Evolutionary conservation across 1,284 basidiomycete genomes (phyloP), one percentile per base, ranked within the genome.

Genomic region (Austroboletus niveus): DNA sequence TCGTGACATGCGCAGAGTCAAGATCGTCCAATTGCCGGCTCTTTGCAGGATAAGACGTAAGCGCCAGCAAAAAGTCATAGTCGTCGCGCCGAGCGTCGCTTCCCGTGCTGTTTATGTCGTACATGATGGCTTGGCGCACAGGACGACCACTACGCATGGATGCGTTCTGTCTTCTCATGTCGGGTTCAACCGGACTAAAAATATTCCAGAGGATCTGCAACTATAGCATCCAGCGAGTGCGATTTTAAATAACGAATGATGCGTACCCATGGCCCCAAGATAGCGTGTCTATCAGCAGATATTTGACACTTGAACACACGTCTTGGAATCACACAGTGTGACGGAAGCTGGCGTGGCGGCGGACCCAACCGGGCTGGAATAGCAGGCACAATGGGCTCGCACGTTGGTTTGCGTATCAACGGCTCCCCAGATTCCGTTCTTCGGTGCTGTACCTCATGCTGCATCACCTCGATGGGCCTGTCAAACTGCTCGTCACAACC

Each of bases 201-300:
- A 80, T 77, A 44, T 75, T 74, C 58, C 69, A 71, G 30, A 77
- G 62, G 1, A 80, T 71, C 79, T 81, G 46, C 10, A 39, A 57
- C 43, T 39, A 20, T 48, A 36, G n/a, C 17, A 22, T 48, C 12
- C 31, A 39, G 42, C 57, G 17, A 59, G 53, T 53, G 12, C 32
- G 17, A 20, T 34, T 41, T 8, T 40, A 24, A 36, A 43, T n/a
- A 29, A 17, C n/a, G 22, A 29, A 30, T 34, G 34, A 49, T 31
- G 63, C 75, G 51, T 64, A 85, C 85, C 80, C 76, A 79, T 57
- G 76, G 76, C 9, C 75, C 78, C 36, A 87, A 63, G 42, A 60
- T 63, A 15, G 68, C 68, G 59, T 85, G 84, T 49, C 75, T 71
- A 32, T 76, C 74, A 52, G 68, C 60, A 14, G 78, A 70, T 57